phyloP scores from a whole-genome alignment of 2,329 filamentous ascomycete species.

The Aspergillus transmontanensis region DNA sequence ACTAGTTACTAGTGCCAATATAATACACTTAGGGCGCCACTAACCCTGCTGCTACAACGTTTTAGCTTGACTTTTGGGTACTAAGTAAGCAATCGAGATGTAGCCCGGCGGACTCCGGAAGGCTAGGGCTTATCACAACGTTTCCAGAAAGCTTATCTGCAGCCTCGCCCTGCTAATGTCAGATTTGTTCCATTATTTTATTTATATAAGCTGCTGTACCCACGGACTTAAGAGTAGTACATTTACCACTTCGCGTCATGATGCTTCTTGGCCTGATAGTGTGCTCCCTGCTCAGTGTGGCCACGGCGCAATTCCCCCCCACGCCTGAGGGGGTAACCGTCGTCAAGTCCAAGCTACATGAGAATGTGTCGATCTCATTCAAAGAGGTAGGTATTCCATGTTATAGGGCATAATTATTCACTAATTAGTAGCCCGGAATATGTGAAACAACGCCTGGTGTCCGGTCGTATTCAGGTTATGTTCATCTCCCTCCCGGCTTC shows the following conservation, averaged over 20 bases:
- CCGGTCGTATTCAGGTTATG: slow-evolving; percentile 62
- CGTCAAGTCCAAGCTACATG: slow-evolving; percentile 46
- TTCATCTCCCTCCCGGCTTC: slow-evolving; percentile 56
- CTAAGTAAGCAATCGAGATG: background rate
- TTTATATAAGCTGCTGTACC: background rate
- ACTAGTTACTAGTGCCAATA: background rate
- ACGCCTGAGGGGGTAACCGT: slow-evolving; percentile 43
- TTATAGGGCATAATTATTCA: too few relatives aligned
- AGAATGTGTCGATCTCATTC: slow-evolving; percentile 49
- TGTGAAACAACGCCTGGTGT: slow-evolving; percentile 62
- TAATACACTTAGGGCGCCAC: background rate
- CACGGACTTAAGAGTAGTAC: background rate
- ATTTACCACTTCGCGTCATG: background rate
- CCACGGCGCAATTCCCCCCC: slow-evolving; percentile 38
- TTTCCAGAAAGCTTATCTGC: background rate
- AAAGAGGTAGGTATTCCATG: slow-evolving; percentile 42
- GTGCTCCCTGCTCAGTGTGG: background rate
- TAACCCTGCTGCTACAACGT: background rate
- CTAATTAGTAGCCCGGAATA: slow-evolving; percentile 43
- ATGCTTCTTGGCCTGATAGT: background rate
- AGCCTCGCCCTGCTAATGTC: background rate
- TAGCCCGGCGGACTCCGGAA: background rate
- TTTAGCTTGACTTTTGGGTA: background rate
- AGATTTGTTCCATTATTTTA: background rate
- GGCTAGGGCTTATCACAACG: background rate